Base-by-base conservation (phyloP, 768 basidiomycete species). In the Lentinula boryana region DNA sequence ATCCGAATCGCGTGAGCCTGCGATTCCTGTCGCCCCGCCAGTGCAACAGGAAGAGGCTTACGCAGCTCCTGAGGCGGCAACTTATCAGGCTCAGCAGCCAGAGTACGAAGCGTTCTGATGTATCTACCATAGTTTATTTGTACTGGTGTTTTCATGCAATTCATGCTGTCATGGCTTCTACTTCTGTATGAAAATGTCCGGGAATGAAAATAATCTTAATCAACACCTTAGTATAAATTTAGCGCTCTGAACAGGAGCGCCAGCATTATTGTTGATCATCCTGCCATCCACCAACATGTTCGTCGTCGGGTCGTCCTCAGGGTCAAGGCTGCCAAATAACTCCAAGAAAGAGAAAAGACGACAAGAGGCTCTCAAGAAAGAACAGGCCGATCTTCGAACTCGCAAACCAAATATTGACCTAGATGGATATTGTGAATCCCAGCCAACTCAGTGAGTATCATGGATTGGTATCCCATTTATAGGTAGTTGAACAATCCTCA, bases 1-100 rank as follows among this genome's bases (percentile, higher is more conserved):
- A 23, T 96, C 94, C 49, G 95, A 97, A 76, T 88, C 92, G 74
- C 84, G 85, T 69, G 93, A 94, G 66, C 87, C 85, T 18, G 72
- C 76, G 32, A 71, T 73, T 27, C 69, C 82, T 51, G 72, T 83
- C 49, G 80, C 84, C 21, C 74, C 80, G 4, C 72, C 76, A 27
- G 77, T 84, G 15, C 75, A 76, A 4, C 76, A 71, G 50, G 88
- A 85, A 61, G 88, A 88, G 67, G 63, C 74, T 33, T 81, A 71
- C 64, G 74, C 73, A 53, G 66, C 77, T 43, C 81, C 81, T n/a
- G 40, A 54, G 16, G 72, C 80, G 43, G 75, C 70, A 63, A 68
- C 71, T 12, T 75, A 71, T 64, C 79, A 80, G 66, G 77, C 72
- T 56, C 72, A 35, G 41, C 72, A 50, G 31, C 56, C 61, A 31